Evolutionary conservation across 208 protist genomes (phyloP).

Genomic region (Trypanosoma platydactyli): DNA sequence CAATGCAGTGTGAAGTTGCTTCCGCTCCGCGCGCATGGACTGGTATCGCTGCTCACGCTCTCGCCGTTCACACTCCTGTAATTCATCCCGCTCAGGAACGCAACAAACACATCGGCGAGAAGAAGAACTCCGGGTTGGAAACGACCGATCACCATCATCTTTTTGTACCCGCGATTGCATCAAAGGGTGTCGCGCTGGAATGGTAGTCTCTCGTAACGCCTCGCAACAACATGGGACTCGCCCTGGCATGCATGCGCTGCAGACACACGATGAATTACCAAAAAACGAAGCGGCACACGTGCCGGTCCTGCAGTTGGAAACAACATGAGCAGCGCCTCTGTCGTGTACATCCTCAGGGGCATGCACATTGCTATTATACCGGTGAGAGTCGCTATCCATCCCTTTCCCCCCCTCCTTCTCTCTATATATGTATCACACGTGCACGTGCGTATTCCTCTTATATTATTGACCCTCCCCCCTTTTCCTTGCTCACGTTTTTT

Average conservation of each 20-base stretch:
- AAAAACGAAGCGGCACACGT: constrained; percentile 12
- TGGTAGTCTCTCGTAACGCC: not conserved
- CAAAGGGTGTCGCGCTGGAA: not conserved
- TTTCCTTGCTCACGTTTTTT: not conserved
- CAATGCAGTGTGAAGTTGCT: constrained; percentile 26
- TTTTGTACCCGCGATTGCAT: not conserved
- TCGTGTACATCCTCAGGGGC: not conserved
- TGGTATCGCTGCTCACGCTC: constrained; percentile 54
- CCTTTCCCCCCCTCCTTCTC: not conserved
- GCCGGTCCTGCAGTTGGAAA: constrained; percentile 26
- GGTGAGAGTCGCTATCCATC: constrained; percentile 8
- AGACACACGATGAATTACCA: not conserved
- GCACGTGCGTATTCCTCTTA: no score
- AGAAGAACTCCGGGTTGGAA: not conserved
- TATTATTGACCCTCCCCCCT: not conserved
- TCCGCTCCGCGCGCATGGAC: constrained; percentile 37
- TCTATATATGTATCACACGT: not conserved
- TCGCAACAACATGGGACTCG: constrained; percentile 65
- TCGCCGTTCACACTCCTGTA: constrained; percentile 57
- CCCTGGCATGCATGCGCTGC: not conserved
- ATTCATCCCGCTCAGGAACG: constrained; percentile 59
- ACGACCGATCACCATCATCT: not conserved
- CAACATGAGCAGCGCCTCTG: constrained; percentile 11
- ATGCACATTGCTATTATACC: not conserved
- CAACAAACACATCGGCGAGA: constrained; percentile 49